Percentiles rank a stretch among this genome's conserved stretches.
These are phyloP conservation scores for Litchi chinensis DNA, from an alignment of 345 rosid species.

Conservation along the genomic window DNA sequence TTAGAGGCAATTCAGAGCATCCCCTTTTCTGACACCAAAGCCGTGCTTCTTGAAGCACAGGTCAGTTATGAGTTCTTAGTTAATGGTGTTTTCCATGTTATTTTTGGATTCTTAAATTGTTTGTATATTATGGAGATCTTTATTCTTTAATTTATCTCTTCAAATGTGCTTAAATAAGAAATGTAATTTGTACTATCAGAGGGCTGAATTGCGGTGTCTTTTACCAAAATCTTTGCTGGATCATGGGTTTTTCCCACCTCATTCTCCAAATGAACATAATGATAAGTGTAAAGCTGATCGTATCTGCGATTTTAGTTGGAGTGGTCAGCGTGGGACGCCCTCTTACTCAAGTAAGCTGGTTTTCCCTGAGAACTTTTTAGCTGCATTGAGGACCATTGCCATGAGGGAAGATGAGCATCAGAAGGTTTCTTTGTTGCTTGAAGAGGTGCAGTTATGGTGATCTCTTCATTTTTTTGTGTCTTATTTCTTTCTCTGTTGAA, in stretches of 20 bases:
- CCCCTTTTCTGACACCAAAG: conserved; percentile 73
- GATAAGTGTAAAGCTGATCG: conserved; percentile 22
- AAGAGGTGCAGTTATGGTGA: conserved; percentile 57
- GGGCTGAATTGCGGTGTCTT: conserved; percentile 80
- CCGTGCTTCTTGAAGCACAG: conserved; percentile 87
- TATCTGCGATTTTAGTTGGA: conserved; percentile 76
- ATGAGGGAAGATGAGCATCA: conserved; percentile 77
- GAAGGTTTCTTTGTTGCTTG: conserved; percentile 70
- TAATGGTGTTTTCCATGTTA: background rate
- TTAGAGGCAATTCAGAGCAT: conserved; percentile 66
- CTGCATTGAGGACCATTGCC: conserved; percentile 79
- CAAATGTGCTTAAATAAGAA: conserved; percentile 16
- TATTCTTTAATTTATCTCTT: conserved; percentile 4
- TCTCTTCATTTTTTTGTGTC: background rate
- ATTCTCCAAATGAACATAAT: conserved; percentile 39
- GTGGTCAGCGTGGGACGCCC: conserved; percentile 81
- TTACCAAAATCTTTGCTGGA: conserved; percentile 66
- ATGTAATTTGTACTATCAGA: conserved; percentile 45
- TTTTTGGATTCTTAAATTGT: background rate
- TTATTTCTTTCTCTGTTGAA: background rate
- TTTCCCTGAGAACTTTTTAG: conserved; percentile 79
- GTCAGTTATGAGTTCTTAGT: conserved; percentile 33
- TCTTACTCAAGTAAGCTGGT: conserved; percentile 73
- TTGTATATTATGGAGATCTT: background rate
- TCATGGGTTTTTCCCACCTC: conserved; percentile 60